Base-by-base conservation (phyloP, 139 green algal genomes). In the Tetratostichococcus sp. region DNA sequence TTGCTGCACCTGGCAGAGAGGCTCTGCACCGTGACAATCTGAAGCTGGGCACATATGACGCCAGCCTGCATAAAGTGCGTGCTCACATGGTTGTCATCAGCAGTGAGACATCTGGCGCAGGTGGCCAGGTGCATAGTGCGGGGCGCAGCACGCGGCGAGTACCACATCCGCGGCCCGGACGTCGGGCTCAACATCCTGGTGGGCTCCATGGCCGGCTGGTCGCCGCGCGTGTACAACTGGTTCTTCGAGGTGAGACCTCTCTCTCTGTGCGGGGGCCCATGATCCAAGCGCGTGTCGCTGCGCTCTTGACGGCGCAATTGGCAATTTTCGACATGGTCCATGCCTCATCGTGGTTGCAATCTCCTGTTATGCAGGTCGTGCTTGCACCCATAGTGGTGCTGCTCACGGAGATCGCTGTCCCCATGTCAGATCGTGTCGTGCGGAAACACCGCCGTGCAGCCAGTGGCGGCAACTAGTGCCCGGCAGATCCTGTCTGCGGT, bases 111-210 rank as follows among this genome's bases (percentile, higher is more conserved):
- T 8, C n/a, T 50, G 65, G 3, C n/a, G 69, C 79, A 90, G 86
- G 89, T 94, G 32, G 89, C 88, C 1, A 6, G 32, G 0, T 4
- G 14, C 4, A 79, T 93, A 28, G 35, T 92, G 68, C 19, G 65
- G 0, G 79, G 86, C 59, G 73, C 92, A 16, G 72, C 81, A 43
- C 68, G 33, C 0, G 86, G 89, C 1, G 34, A 57, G 3, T 93
- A 89, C 80, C 83, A 92, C 58, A 71, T 94, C 32, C 78, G 81
- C 23, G 82, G 79, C 28, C 86, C 86, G 3, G 83, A 91, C 75
- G 62, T 89, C 14, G 82, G 83, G 1, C 74, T 84, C 14, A 83
- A 81, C 28, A 67, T 91, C 67, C 69, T 91, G 39, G 70, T 88
- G 2, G 72, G 58, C 8, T 66, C 23, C 35, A 88, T 80, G 76